Percentiles rank a stretch among this genome's conserved stretches.
These are phyloP conservation scores for Cercophora newfieldiana DNA, from an alignment of 495 filamentous ascomycete genomes.

Conservation along the genomic window DNA sequence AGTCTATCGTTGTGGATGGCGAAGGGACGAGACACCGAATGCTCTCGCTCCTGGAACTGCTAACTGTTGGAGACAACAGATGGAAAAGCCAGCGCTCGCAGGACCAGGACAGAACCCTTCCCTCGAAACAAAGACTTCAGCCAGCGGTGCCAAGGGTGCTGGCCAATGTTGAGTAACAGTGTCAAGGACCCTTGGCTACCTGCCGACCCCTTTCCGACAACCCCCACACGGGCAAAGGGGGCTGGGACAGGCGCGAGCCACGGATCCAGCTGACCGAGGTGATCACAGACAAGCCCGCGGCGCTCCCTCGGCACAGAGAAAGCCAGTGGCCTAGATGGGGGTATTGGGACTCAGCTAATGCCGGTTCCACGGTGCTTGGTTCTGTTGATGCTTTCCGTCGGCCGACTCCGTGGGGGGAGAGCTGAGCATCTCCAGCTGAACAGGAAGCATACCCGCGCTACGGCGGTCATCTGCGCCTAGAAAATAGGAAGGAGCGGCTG, in stretches of 20 bases:
- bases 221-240: not conserved
- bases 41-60: too few relatives aligned
- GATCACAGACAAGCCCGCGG: not conserved
- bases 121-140: not conserved
- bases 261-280: not conserved
- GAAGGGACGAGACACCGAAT: too few relatives aligned
- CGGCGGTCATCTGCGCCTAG: not conserved
- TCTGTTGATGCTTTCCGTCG: not conserved
- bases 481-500: not conserved
- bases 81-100: not conserved
- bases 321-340: not conserved
- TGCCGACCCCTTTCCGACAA: not conserved
- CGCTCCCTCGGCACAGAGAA: not conserved
- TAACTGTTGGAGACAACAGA: not conserved
- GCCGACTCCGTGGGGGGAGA: not conserved
- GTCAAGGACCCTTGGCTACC: not conserved
- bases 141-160: not conserved
- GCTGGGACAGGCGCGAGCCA: not conserved
- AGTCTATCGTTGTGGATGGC: too few relatives aligned
- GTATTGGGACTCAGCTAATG: not conserved
- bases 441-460: not conserved
- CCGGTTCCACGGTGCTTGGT: not conserved
- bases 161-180: not conserved
- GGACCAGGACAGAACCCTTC: not conserved
- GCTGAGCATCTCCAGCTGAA: not conserved